These are phyloP conservation scores for Saprolegnia diclina DNA, from an alignment of 352 stramenopile genomes.

Conservation along the genomic window DNA sequence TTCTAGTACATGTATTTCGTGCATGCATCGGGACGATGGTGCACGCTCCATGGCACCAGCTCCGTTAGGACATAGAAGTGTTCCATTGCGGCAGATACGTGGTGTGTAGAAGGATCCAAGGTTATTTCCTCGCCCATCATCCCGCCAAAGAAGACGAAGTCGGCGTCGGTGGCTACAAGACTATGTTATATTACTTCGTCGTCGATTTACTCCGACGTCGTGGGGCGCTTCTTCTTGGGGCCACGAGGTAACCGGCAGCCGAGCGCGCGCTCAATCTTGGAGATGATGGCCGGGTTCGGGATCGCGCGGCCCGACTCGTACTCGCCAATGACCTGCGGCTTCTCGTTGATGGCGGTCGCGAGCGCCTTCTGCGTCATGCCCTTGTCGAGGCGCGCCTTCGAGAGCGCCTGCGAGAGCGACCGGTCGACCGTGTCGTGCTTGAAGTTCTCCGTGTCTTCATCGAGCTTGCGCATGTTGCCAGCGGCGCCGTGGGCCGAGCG, in stretches of 20 bases:
- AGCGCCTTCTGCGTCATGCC: slow-evolving; percentile 99
- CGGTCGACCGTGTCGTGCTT: slow-evolving; percentile 83
- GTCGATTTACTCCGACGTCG: slow-evolving; percentile 23
- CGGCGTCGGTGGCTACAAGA: neutral
- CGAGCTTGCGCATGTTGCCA: slow-evolving; percentile 87
- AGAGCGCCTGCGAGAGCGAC: slow-evolving; percentile 87
- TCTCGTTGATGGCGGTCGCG: slow-evolving; percentile 92
- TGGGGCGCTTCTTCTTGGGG: slow-evolving; percentile 46
- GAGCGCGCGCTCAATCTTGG: slow-evolving; percentile 94
- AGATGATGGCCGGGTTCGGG: slow-evolving; percentile 96
- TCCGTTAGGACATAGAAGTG: no score
- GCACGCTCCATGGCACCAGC: no score
- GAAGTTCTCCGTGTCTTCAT: slow-evolving; percentile 87
- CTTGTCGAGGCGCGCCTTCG: slow-evolving; percentile 94
- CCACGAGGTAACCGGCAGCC: slow-evolving; percentile 80
- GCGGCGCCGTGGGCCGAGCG: slow-evolving; percentile 75
- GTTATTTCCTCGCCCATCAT: no score
- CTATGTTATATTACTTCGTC: slow-evolving; percentile 16
- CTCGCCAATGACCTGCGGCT: slow-evolving; percentile 95
- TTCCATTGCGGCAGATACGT: no score
- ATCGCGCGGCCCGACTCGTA: slow-evolving; percentile 98
- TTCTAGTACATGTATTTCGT: no score
- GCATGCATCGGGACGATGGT: no score
- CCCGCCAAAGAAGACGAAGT: neutral
- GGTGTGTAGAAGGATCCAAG: no score